These are phyloP conservation scores for Cicer judaicum DNA, from an alignment of 306 rosid species.

Conservation along the genomic window DNA sequence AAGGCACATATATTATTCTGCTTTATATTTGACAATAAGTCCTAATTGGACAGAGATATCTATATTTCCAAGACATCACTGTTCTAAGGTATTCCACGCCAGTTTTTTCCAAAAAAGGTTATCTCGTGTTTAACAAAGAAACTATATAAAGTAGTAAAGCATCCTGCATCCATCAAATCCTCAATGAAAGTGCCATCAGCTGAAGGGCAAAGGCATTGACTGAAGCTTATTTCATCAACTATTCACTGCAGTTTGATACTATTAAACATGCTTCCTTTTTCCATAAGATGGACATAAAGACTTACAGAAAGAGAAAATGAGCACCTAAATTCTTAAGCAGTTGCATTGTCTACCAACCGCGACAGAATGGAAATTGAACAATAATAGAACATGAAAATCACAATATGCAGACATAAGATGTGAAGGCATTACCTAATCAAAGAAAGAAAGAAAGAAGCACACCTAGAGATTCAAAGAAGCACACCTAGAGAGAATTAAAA, in stretches of 20 bases:
- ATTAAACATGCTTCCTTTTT: conserved; percentile 2
- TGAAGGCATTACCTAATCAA: conserved; percentile 5
- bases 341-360: background rate
- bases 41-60: background rate
- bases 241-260: background rate
- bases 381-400: conserved; percentile 19
- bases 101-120: background rate
- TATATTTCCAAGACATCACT: conserved; percentile 1
- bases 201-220: conserved; percentile 2
- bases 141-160: background rate
- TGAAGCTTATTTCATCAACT: conserved; percentile 1
- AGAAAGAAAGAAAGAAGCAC: conserved; percentile 1
- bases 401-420: background rate
- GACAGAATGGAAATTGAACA: conserved; percentile 2
- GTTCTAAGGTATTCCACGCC: background rate
- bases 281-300: background rate
- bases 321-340: background rate
- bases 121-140: background rate
- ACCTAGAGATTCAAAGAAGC: background rate
- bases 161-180: background rate
- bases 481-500: background rate
- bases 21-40: background rate
- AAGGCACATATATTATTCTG: conserved; percentile 2
- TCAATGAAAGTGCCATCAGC: conserved; percentile 1
- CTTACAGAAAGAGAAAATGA: background rate